A percentile compares a stretch with the other conserved stretches of the same genome.
Evolutionary conservation across 2,329 filamentous ascomycete species (phyloP).

Genomic region (Trichoderma simmonsii): DNA sequence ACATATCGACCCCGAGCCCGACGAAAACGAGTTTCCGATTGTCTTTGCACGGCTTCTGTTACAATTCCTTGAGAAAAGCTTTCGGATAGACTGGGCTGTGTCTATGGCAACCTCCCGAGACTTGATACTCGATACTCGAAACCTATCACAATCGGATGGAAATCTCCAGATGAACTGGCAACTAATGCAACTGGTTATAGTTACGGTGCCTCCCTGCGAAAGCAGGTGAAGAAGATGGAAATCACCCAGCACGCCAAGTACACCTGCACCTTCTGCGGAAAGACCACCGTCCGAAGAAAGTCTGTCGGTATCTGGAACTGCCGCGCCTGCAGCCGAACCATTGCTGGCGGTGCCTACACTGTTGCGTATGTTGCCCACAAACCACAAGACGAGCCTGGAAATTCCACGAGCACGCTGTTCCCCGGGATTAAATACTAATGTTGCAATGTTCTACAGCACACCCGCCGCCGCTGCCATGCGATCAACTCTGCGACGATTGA

Average conservation of each 20-base stretch:
- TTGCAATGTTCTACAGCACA: conserved; percentile 56
- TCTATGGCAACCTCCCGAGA: neutral
- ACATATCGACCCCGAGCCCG: conserved; percentile 7
- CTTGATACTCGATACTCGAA: neutral
- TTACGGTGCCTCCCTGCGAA: conserved; percentile 99
- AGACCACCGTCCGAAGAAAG: conserved; percentile 87
- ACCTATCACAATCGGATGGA: neutral
- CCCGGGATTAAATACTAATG: conserved; percentile 27
- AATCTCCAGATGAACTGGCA: neutral
- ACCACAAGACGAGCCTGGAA: neutral
- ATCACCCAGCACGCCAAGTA: conserved; percentile 97
- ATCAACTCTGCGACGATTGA: conserved; percentile 94
- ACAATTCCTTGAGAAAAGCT: neutral
- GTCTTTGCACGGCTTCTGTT: neutral
- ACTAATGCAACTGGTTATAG: conserved; percentile 42
- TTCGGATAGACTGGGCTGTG: neutral
- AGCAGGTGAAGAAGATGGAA: conserved; percentile 98
- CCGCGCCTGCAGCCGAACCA: conserved; percentile 88
- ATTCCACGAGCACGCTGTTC: neutral
- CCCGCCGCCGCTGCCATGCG: conserved; percentile 90
- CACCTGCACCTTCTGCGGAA: conserved; percentile 97
- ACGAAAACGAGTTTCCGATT: conserved; percentile 8
- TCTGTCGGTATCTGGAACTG: conserved; percentile 97
- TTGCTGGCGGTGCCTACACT: conserved; percentile 74
- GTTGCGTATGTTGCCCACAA: conserved; percentile 73